Conservation (phyloP, 1,139 yeast genomes). For the Starmera stellimalicola region DNA sequence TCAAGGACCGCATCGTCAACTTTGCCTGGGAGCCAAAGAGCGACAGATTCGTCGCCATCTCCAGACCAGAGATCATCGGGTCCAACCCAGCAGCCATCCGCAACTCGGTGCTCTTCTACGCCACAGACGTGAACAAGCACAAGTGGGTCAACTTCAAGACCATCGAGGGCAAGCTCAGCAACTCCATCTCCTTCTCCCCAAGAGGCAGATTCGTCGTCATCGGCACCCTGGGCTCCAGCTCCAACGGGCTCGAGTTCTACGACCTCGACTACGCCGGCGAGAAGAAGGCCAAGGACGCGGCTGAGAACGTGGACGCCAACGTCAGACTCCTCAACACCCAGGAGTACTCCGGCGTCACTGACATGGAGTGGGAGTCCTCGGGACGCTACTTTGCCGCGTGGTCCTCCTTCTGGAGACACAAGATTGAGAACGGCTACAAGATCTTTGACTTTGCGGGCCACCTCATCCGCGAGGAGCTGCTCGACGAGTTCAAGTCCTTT, state of each 20-base stretch:
- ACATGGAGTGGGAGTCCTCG: constrained; percentile 89
- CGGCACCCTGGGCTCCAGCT: constrained; percentile 51
- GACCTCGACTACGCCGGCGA: constrained; percentile 81
- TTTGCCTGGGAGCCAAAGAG: constrained; percentile 97
- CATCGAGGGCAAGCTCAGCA: constrained; percentile 55
- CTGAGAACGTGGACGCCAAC: constrained; percentile 16
- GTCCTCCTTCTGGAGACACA: constrained; percentile 82
- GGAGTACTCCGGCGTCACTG: constrained; percentile 69
- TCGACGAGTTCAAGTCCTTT: constrained; percentile 82
- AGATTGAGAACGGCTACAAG: constrained; percentile 85
- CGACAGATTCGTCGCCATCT: constrained; percentile 75
- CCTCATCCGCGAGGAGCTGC: constrained; percentile 60
- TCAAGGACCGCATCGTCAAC: constrained; percentile 79
- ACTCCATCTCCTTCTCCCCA: constrained; percentile 84
- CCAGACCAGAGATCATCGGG: constrained; percentile 48
- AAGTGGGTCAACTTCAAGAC: constrained; percentile 52
- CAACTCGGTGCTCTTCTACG: constrained; percentile 72
- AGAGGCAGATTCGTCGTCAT: constrained; percentile 82
- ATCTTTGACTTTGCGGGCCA: constrained; percentile 80
- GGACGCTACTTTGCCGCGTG: constrained; percentile 86
- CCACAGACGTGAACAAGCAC: constrained; percentile 53
- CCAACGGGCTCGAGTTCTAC: constrained; percentile 73
- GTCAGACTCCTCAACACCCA: constrained; percentile 17
- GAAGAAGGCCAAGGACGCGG: constrained; percentile 22
- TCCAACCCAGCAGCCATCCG: constrained; percentile 62